Base-by-base conservation (phyloP, 1,139 yeast genomes). In the Magnusiomyces paraingens region DNA sequence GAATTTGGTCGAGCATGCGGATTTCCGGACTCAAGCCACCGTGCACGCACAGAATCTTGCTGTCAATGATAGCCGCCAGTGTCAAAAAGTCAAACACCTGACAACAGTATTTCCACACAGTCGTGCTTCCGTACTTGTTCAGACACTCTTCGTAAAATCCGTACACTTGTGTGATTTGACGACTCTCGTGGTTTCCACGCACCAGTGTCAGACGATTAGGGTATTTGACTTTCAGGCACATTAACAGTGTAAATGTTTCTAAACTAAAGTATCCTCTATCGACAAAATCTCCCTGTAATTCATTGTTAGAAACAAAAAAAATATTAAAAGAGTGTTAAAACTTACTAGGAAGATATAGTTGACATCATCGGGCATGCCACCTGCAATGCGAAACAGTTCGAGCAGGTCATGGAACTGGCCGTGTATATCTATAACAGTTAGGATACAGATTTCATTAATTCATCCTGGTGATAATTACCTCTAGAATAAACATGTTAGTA, bases 21-120 rank as follows among this genome's bases (percentile, higher is more conserved):
- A 93, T 89, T 70, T 93, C 98, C 4, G 99, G 99, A n/a, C 96
- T 87, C 58, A 93, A 78, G 1, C 98, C 98, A 55, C 98, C 98
- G 67, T 91, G 98, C 46, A 91, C 96, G 75, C 98, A 91, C 56
- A 91, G 74, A 49, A 91, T 86, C 66, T 85, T 86, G 55, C 97
- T 96, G 69, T 91, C 98, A 59, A 91, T 88, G 57, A 91, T 88
- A 29, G 98, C 98, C 4, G 97, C 96, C 60, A 91, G 75, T 0
- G 97, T 90, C 62, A 90, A 73, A 65, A 90, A 90, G 70, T 90
- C 98, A 73, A 90, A 90, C 47, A 91, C 97, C 68, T 90, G 97
- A 70, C 97, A 90, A 70, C 97, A 91, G 70, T 89, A 88, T 70
- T 90, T 90, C 98, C 98, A 90, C 22, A 91, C 98, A 42, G 96